These are phyloP conservation scores for Phaeotremella fagi DNA, from an alignment of 768 basidiomycete genomes.

Conservation along the genomic window DNA sequence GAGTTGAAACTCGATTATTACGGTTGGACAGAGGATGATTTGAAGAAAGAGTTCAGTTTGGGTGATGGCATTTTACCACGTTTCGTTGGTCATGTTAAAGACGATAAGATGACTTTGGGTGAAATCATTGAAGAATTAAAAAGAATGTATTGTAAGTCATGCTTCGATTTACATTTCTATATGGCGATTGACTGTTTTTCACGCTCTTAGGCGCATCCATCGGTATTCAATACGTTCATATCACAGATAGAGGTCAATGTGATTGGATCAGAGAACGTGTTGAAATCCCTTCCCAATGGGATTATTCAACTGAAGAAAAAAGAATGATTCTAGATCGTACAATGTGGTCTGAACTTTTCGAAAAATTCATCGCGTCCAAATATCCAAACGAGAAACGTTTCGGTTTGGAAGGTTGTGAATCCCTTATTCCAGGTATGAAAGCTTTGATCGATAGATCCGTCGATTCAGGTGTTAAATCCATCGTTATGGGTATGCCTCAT, in stretches of 20 bases:
- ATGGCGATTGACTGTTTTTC: slow-evolving; percentile 50
- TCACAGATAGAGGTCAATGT: slow-evolving; percentile 96
- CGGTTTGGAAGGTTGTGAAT: slow-evolving; percentile 96
- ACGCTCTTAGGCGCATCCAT: slow-evolving; percentile 35
- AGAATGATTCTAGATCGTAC: slow-evolving; percentile 98
- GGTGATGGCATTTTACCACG: slow-evolving; percentile 95
- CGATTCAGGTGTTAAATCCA: slow-evolving; percentile 88
- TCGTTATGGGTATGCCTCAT: slow-evolving; percentile 99
- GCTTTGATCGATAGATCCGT: slow-evolving; percentile 98
- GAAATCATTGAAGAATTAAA: slow-evolving; percentile 87
- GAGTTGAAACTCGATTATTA: slow-evolving; percentile 92
- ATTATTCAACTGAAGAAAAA: slow-evolving; percentile 96
- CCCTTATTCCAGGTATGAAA: slow-evolving; percentile 98
- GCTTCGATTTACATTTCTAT: too few species aligned
- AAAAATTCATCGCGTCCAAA: slow-evolving; percentile 97
- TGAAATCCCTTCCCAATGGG: slow-evolving; percentile 93
- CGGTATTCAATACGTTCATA: slow-evolving; percentile 59
- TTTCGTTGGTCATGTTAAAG: slow-evolving; percentile 76
- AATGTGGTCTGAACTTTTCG: slow-evolving; percentile 99
- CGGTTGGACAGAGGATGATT: slow-evolving; percentile 88
- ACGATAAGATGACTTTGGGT: slow-evolving; percentile 75
- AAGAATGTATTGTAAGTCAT: slow-evolving; percentile 91
- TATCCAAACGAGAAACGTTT: slow-evolving; percentile 99
- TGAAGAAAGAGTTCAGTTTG: slow-evolving; percentile 89
- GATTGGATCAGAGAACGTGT: slow-evolving; percentile 98